Evolutionary conservation across 345 rosid species (phyloP).

Genomic region (Boechera stricta): DNA sequence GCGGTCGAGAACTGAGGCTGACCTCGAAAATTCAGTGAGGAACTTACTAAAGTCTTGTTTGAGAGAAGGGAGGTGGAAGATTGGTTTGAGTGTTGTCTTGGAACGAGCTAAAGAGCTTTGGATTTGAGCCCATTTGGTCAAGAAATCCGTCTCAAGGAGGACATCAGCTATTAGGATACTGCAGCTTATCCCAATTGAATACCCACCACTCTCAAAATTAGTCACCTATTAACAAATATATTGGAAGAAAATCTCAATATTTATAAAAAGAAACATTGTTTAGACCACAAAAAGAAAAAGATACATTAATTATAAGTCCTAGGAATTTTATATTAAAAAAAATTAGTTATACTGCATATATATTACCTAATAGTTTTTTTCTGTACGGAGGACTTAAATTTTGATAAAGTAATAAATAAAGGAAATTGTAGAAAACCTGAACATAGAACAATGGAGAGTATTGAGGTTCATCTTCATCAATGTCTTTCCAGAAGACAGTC

Average conservation of each 20-base stretch:
- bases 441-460: conserved; percentile 76
- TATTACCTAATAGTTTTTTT: too few relatives aligned
- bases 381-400: not conserved
- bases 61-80: conserved; percentile 60
- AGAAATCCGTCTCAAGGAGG: conserved; percentile 50
- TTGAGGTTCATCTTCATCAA: conserved; percentile 66
- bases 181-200: conserved; percentile 84
- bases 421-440: conserved; percentile 53
- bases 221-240: conserved; percentile 58
- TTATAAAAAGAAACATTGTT: not conserved
- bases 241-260: not conserved
- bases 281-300: not conserved
- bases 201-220: conserved; percentile 85
- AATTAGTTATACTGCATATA: too few relatives aligned
- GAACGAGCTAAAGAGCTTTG: conserved; percentile 49
- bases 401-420: not conserved
- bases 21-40: conserved; percentile 9
- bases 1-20: conserved; percentile 48
- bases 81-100: conserved; percentile 42
- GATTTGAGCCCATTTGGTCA: conserved; percentile 61
- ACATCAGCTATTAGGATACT: conserved; percentile 72
- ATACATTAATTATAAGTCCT: not conserved
- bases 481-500: conserved; percentile 76
- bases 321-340: too few relatives aligned
- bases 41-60: conserved; percentile 21